phyloP scores from a whole-genome alignment of 345 rosid species.

The Brassica incana region DNA sequence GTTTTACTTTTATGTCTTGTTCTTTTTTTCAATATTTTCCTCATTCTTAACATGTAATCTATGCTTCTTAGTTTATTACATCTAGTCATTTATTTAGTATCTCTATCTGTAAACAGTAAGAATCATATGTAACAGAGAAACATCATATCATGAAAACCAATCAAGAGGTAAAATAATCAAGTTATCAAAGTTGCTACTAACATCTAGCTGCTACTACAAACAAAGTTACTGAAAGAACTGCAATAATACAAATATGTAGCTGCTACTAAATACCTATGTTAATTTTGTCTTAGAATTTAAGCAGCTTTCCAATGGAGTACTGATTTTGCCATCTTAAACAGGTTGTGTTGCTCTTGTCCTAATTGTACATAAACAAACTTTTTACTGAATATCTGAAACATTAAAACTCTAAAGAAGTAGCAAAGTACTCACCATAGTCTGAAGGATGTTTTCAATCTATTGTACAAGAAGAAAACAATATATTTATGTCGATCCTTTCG shows the following conservation, averaged over 20 bases:
- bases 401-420: neutral
- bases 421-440: neutral
- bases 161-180: neutral
- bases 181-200: neutral
- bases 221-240: neutral
- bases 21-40: neutral
- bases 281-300: neutral
- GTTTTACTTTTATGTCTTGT: neutral
- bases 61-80: neutral
- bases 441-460: neutral
- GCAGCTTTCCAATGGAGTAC: neutral
- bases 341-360: neutral
- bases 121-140: neutral
- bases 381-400: neutral
- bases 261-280: neutral
- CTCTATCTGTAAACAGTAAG: neutral
- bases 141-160: neutral
- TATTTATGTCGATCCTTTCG: neutral
- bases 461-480: neutral
- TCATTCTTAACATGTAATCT: neutral
- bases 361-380: neutral
- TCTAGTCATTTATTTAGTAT: neutral
- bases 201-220: neutral
- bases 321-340: neutral
- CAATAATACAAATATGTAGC: neutral